Percentiles rank a stretch among this genome's conserved stretches.
Conservation (phyloP, 1,139 yeast genomes). For the Pneumocystis oryctolagi region DNA sequence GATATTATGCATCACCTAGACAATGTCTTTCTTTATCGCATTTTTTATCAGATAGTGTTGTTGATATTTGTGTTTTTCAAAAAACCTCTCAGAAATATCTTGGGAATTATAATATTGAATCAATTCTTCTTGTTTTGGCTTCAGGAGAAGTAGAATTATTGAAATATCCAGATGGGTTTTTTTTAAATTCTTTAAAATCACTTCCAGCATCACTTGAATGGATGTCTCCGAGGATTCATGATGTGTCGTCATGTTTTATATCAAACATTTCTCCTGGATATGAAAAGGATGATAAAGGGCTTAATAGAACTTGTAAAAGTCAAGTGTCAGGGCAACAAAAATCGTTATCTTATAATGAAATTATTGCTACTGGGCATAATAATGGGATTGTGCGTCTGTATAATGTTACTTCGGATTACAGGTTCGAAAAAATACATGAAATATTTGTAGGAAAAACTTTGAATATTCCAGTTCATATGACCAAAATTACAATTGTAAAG, state of each 20-base stretch:
- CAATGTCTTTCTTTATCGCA: conserved; percentile 42
- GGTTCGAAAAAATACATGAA: not conserved
- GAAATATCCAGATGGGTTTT: conserved; percentile 23
- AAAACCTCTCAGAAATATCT: conserved; percentile 44
- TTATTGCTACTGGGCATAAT: not conserved
- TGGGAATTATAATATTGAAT: conserved; percentile 55
- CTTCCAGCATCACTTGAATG: conserved; percentile 2
- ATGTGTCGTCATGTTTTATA: not conserved
- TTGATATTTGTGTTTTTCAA: conserved; percentile 39
- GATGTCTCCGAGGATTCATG: not conserved
- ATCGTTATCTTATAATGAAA: not conserved
- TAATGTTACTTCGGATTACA: not conserved
- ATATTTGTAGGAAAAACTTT: not conserved
- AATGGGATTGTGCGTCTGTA: not conserved
- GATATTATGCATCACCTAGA: conserved; percentile 54
- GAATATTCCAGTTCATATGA: not conserved
- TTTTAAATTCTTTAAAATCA: not conserved
- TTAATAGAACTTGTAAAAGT: not conserved
- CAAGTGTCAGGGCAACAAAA: not conserved
- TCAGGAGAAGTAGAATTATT: conserved; percentile 47
- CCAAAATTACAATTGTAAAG: not conserved
- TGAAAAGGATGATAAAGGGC: not conserved
- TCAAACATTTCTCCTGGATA: not conserved
- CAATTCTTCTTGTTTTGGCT: conserved; percentile 57
- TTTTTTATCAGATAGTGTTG: conserved; percentile 26